phyloP scores from a whole-genome alignment of 257 asterid genomes.

The Solanum etuberosum region DNA sequence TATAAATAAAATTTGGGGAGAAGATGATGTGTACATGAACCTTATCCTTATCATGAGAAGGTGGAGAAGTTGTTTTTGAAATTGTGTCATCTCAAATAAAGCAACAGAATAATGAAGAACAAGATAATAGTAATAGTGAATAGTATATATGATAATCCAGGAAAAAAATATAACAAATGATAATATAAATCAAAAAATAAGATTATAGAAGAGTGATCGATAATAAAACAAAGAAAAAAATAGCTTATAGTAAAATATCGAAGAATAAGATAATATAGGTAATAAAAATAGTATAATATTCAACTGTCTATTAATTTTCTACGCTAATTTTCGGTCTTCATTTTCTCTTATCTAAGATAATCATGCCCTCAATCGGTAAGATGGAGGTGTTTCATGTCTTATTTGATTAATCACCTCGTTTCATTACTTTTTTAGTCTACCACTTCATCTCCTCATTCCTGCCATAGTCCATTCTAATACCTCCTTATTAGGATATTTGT shows the following conservation, averaged over 20 bases:
- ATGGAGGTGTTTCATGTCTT: background rate
- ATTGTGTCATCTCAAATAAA: background rate
- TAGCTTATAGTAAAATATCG: background rate
- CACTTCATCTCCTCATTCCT: background rate
- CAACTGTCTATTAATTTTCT: background rate
- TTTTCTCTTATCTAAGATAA: background rate
- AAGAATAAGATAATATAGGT: background rate
- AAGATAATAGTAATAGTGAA: background rate
- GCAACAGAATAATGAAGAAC: background rate
- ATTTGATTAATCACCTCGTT: background rate
- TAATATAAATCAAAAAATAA: no score
- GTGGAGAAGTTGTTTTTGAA: accelerated
- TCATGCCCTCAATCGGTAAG: background rate
- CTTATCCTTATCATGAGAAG: background rate
- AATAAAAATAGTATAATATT: background rate
- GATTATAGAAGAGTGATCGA: background rate
- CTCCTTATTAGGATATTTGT: background rate
- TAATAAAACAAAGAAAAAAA: no score
- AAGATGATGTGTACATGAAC: background rate
- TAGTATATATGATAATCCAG: background rate
- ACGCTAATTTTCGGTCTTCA: accelerated
- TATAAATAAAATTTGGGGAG: background rate
- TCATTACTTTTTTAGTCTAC: background rate
- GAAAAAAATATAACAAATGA: no score
- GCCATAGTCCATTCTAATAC: background rate